Evolutionary conservation across 805 yeast species (phyloP).

Genomic region (Kodamaea restingae): DNA sequence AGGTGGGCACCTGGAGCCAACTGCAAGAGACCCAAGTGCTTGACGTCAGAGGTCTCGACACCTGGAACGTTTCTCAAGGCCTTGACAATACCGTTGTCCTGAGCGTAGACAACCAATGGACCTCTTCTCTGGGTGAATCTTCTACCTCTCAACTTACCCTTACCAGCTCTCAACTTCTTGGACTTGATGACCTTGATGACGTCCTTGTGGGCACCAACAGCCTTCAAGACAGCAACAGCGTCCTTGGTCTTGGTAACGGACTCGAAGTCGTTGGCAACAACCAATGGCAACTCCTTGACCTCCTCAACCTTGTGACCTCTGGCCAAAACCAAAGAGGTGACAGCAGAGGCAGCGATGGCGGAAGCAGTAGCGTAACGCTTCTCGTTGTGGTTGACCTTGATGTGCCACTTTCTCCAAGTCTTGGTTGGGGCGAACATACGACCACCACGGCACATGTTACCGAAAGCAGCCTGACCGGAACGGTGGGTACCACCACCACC

Average conservation of each 20-base stretch:
- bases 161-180: slow-evolving; percentile 99
- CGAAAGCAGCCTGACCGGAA: slow-evolving; percentile 99
- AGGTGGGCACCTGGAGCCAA: slow-evolving; percentile 99
- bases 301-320: slow-evolving; percentile 99
- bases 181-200: slow-evolving; percentile 97
- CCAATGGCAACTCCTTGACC: slow-evolving; percentile 97
- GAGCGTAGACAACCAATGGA: slow-evolving; percentile 96
- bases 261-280: slow-evolving; percentile 91
- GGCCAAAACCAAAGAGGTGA: slow-evolving; percentile 96
- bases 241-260: slow-evolving; percentile 95
- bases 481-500: slow-evolving; percentile 99
- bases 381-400: slow-evolving; percentile 99
- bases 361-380: slow-evolving; percentile 99
- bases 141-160: slow-evolving; percentile 99
- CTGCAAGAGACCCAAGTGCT: slow-evolving; percentile 91
- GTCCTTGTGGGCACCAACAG: slow-evolving; percentile 98
- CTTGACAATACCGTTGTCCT: slow-evolving; percentile 96
- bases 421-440: slow-evolving; percentile 99
- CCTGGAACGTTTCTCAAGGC: slow-evolving; percentile 99
- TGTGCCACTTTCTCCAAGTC: slow-evolving; percentile 99
- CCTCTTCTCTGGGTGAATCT: slow-evolving; percentile 99
- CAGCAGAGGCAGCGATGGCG: slow-evolving; percentile 98
- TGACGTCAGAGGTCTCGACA: slow-evolving; percentile 94
- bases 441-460: slow-evolving; percentile 99
- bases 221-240: slow-evolving; percentile 96